Conservation (phyloP, 306 rosid species). For the Medicago lupulina region DNA sequence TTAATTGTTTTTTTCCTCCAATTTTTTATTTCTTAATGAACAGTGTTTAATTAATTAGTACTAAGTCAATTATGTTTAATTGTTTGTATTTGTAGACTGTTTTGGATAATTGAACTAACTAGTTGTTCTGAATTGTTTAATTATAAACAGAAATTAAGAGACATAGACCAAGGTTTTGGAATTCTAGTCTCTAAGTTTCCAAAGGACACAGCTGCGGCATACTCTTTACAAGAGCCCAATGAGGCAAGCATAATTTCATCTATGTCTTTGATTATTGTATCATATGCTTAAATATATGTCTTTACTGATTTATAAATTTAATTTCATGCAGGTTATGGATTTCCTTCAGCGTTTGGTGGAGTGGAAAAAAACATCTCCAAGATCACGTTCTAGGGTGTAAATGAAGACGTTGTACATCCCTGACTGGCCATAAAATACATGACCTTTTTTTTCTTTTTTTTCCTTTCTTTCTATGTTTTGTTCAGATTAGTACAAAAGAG, state of each 20-base stretch:
- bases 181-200: slow-evolving; percentile 91
- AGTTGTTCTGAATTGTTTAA: background rate
- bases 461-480: slow-evolving; percentile 38
- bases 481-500: slow-evolving; percentile 40
- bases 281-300: slow-evolving; percentile 8
- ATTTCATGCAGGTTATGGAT: slow-evolving; percentile 68
- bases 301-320: background rate
- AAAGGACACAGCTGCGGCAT: slow-evolving; percentile 84
- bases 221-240: slow-evolving; percentile 85
- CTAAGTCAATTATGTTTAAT: background rate
- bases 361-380: slow-evolving; percentile 57
- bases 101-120: slow-evolving; percentile 33
- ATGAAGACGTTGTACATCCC: slow-evolving; percentile 42
- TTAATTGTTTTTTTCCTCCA: background rate
- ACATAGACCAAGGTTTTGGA: slow-evolving; percentile 94
- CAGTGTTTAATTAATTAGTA: background rate
- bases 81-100: background rate
- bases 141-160: slow-evolving; percentile 66
- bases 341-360: slow-evolving; percentile 75
- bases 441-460: slow-evolving; percentile 30
- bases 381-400: slow-evolving; percentile 56
- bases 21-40: background rate
- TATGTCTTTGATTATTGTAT: background rate
- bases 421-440: slow-evolving; percentile 45
- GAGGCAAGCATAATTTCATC: slow-evolving; percentile 67